Conservation (phyloP, 2,329 filamentous ascomycete genomes). For the Alternaria burnsii region DNA sequence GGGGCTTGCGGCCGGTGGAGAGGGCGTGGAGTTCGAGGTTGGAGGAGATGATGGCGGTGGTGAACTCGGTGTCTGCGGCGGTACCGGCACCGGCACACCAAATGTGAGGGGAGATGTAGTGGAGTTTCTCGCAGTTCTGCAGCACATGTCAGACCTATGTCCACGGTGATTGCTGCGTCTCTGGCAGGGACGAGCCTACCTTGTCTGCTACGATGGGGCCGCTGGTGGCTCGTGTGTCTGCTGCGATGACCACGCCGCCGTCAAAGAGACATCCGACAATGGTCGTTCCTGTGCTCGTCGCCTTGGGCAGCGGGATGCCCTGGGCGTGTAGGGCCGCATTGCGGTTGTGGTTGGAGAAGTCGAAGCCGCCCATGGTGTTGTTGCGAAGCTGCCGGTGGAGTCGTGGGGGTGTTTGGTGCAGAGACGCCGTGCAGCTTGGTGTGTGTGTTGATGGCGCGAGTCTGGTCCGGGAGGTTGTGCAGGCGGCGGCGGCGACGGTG, state of each 20-base stretch:
- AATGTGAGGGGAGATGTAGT: conserved; percentile 98
- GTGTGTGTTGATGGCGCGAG: neutral
- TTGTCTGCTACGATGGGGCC: conserved; percentile 99
- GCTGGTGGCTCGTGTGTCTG: conserved; percentile 96
- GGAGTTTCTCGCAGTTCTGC: conserved; percentile 98
- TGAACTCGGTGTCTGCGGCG: conserved; percentile 98
- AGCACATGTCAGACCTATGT: conserved; percentile 17
- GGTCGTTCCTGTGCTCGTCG: conserved; percentile 97
- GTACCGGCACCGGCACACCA: conserved; percentile 99
- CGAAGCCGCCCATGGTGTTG: conserved; percentile 72
- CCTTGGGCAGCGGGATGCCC: conserved; percentile 94
- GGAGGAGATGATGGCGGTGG: conserved; percentile 96
- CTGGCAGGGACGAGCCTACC: conserved; percentile 53
- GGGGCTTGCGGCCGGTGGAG: conserved; percentile 93
- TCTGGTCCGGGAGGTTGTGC: neutral
- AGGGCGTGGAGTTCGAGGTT: conserved; percentile 97
- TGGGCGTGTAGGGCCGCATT: conserved; percentile 94
- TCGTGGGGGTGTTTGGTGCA: neutral
- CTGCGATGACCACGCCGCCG: conserved; percentile 96
- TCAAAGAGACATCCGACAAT: conserved; percentile 98
- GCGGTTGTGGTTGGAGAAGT: conserved; percentile 99
- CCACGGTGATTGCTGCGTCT: neutral
- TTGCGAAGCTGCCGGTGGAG: neutral
- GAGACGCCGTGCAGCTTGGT: neutral
- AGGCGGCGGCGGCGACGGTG: conserved; percentile 14